Evolutionary conservation across 1,284 basidiomycete species (phyloP), one percentile per base, ranked within the genome.

Genomic region (Pholiota adiposa): DNA sequence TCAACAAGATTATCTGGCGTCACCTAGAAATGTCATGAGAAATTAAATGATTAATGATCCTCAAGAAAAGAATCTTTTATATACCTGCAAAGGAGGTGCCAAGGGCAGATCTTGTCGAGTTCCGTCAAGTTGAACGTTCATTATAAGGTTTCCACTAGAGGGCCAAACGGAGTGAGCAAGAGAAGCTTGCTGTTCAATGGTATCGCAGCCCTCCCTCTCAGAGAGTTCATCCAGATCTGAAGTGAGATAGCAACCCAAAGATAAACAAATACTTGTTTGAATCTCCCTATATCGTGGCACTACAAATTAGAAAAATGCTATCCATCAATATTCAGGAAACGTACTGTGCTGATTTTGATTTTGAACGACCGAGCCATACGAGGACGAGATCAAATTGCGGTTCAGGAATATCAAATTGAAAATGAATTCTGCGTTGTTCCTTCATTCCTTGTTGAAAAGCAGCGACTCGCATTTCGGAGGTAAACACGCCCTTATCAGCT

Each of bases 1-100:
- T 82, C 80, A 23, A 81, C 71, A n/a, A 79, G 65, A 46, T 72
- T 74, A 54, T 81, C 74, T 12, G 73, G 67, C 12, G 73, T 76
- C 29, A 74, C 60, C 79, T 81, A 62, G 36, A 16, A 49, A 46
- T 27, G 29, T 31, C 21, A n/a, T n/a, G n/a, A n/a, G n/a, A n/a
- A n/a, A n/a, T n/a, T n/a, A n/a, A n/a, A n/a, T n/a, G n/a, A n/a
- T n/a, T n/a, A n/a, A n/a, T n/a, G n/a, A n/a, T n/a, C n/a, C n/a
- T n/a, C n/a, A n/a, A n/a, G n/a, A n/a, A n/a, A n/a, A n/a, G n/a
- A n/a, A n/a, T n/a, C n/a, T n/a, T n/a, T n/a, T 16, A 7, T 68
- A 55, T 67, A 79, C 78, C 43, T 66, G 51, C 23, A 78, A 68
- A 21, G 79, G 79, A 46, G 78, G 78, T 11, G 77, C 73, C 27